Base-by-base conservation (phyloP, 495 filamentous ascomycete genomes). In the Penicillium coprophilum region DNA sequence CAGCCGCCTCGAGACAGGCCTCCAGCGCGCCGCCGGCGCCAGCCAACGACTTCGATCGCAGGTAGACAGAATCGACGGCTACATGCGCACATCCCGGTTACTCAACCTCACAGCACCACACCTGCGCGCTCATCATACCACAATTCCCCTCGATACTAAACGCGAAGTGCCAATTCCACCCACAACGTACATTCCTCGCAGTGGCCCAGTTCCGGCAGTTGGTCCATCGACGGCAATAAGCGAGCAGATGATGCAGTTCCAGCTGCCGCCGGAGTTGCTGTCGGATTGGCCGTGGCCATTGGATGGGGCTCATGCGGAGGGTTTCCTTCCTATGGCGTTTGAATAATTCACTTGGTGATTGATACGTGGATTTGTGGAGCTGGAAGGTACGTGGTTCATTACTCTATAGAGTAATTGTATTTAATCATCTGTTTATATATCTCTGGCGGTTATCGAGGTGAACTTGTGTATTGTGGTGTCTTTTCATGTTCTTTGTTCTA, bases 21-120 rank as follows among this genome's bases (percentile, higher is more conserved):
- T 76, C 12, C 68, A 75, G 32, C 71, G 67, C 4, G 68, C 70
- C 45, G 65, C 71, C 3, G 75, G 76, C 44, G 72, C 73, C 21
- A 71, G 71, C 27, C 58, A 67, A 51, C 70, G 71, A 24, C 69
- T 81, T 0, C 71, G 76, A 10, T 57, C 59, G 28, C 76, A 79
- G 21, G 71, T 81, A 6, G 66, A 73, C 7, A 69, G 70, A 34
- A 78, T 81, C 31, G 79, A 81, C 59, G 70, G 73, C 27, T 80
- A 77, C 58, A 79, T 81, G 71, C 65, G 64, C 20, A 67, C 66
- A 28, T 72, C 71, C 41, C 60, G 67, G 17, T 50, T 62, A 0
- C 24, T 65, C 2, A 64, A 64, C 53, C 36, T 58, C 34, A 48
- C 52, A n/a, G 53, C 46, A 13, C 39, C 57, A 27, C 61, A 59